phyloP scores from a whole-genome alignment of 2,329 filamentous ascomycete genomes.

The Ophiostoma himal-ulmi region DNA sequence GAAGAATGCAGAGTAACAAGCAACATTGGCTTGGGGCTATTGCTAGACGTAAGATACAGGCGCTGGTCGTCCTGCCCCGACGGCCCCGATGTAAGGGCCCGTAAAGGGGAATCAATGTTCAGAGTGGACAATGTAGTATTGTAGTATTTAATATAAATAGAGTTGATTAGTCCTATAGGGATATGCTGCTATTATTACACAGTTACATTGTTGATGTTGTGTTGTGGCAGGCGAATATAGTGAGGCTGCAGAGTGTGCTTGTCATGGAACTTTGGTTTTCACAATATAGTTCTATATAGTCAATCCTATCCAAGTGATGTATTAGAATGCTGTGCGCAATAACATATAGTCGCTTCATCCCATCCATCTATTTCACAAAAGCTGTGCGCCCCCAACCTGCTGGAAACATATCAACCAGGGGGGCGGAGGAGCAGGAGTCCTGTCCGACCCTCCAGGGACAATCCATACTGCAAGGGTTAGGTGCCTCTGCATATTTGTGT shows the following conservation, averaged over 20 bases:
- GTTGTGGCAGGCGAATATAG: neutral
- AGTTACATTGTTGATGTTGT: neutral
- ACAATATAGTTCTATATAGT: neutral
- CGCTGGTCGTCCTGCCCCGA: neutral
- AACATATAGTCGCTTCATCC: neutral
- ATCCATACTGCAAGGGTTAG: neutral
- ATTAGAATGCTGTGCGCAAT: neutral
- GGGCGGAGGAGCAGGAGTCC: neutral
- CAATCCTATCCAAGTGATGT: neutral
- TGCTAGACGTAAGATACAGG: neutral
- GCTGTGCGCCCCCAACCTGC: neutral
- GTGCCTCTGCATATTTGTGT: neutral
- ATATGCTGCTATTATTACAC: neutral
- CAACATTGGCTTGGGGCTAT: too few relatives aligned
- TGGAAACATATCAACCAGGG: neutral
- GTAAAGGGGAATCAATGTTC: neutral
- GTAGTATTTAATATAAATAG: neutral
- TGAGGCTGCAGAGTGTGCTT: neutral
- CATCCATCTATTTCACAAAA: neutral
- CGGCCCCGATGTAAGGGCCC: neutral
- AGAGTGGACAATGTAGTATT: neutral
- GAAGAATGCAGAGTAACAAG: neutral
- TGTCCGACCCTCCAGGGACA: neutral
- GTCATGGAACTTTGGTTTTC: neutral
- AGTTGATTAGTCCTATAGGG: neutral